phyloP scores from a whole-genome alignment of 768 basidiomycete species.

The Termitomyces sp. region DNA sequence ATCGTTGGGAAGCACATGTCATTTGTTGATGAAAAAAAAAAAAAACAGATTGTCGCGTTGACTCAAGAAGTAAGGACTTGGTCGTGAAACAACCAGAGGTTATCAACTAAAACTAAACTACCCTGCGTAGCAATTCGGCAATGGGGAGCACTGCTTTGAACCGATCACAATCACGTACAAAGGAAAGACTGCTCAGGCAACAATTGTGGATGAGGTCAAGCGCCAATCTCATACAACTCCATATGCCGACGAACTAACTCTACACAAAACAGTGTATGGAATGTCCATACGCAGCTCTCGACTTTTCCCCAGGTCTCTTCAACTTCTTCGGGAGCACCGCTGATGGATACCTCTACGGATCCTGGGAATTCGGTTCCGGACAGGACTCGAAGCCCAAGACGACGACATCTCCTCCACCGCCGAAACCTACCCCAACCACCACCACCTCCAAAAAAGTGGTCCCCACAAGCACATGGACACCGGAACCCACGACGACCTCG shows the following conservation, averaged over 20 bases:
- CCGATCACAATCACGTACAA: conserved; percentile 45
- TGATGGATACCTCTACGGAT: conserved; percentile 37
- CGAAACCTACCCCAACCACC: conserved; percentile 17
- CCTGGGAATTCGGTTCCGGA: conserved; percentile 32
- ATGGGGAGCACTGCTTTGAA: conserved; percentile 36
- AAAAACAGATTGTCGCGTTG: neutral
- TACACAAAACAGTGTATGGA: conserved; percentile 35
- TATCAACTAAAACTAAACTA: neutral
- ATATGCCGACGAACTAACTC: neutral
- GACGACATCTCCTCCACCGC: conserved; percentile 5
- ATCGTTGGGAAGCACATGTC: neutral
- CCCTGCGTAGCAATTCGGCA: neutral
- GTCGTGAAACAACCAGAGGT: too few species aligned
- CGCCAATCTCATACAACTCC: too few species aligned
- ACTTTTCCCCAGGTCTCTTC: conserved; percentile 48
- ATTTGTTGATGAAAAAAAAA: neutral
- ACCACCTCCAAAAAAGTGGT: conserved; percentile 10
- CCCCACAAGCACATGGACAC: conserved; percentile 12
- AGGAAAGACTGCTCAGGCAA: conserved; percentile 36
- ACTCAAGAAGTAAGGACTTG: neutral
- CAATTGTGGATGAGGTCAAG: conserved; percentile 47
- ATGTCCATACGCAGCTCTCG: conserved; percentile 46
- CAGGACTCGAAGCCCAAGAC: conserved; percentile 5
- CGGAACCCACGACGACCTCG: conserved; percentile 5
- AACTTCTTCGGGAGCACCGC: conserved; percentile 31